phyloP scores from a whole-genome alignment of 305 asterid genomes.

The Andrographis paniculata region DNA sequence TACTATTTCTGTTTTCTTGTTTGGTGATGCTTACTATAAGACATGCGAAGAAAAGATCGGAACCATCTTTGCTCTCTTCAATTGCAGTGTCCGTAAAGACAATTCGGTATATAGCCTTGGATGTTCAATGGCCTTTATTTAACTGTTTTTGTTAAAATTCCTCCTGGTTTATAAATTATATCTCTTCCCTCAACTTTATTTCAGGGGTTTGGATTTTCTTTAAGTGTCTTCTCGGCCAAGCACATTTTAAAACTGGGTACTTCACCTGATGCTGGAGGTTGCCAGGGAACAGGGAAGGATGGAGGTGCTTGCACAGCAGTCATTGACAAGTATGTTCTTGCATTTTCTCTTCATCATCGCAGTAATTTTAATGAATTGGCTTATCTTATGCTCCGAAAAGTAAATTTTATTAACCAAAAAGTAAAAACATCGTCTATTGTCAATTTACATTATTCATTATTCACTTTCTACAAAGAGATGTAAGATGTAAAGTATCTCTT shows the following conservation, averaged over 20 bases:
- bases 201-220: slow-evolving; percentile 71
- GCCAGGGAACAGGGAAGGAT: slow-evolving; percentile 70
- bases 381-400: too few relatives aligned
- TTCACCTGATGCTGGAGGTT: slow-evolving; percentile 65
- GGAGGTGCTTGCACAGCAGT: slow-evolving; percentile 56
- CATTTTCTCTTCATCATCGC: slow-evolving; percentile 13
- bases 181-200: slow-evolving; percentile 15
- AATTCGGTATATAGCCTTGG: slow-evolving; percentile 35
- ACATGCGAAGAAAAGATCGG: slow-evolving; percentile 58
- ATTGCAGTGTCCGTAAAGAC: slow-evolving; percentile 65
- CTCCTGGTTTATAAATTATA: slow-evolving; percentile 12
- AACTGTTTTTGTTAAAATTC: background rate
- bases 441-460: background rate
- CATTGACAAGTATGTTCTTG: slow-evolving; percentile 47
- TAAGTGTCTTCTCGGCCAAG: slow-evolving; percentile 62
- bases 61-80: slow-evolving; percentile 59
- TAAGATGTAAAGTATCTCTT: too few relatives aligned
- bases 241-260: slow-evolving; percentile 76
- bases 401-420: too few relatives aligned
- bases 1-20: slow-evolving; percentile 59
- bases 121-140: slow-evolving; percentile 12
- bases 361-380: slow-evolving; percentile 12
- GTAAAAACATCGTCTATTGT: background rate
- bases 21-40: slow-evolving; percentile 85
- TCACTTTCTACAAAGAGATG: background rate